Conservation (phyloP, 2,329 filamentous ascomycete species). For the Cladophialophora exuberans region DNA sequence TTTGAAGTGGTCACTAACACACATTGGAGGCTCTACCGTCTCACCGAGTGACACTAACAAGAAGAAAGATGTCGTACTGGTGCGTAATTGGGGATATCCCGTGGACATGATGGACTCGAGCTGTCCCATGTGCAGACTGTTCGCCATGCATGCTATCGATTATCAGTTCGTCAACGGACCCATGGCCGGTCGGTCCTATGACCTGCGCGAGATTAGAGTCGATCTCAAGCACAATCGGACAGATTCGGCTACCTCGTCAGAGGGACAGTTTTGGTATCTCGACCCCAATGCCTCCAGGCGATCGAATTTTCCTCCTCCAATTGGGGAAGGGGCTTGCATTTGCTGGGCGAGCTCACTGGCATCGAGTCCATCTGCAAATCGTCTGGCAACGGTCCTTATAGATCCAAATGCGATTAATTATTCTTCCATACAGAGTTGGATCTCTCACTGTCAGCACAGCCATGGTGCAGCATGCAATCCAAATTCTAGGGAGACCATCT, state of each 20-base stretch:
- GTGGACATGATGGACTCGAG: constrained; percentile 4
- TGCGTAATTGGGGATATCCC: constrained; percentile 3
- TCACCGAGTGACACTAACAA: neutral
- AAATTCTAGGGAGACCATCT: neutral
- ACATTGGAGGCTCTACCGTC: neutral
- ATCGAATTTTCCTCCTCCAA: neutral
- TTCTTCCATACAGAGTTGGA: constrained; percentile 1
- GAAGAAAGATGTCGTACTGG: neutral
- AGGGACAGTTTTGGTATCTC: constrained; percentile 8
- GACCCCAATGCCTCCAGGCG: neutral
- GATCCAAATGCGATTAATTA: neutral
- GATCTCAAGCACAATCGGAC: neutral
- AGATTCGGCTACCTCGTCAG: neutral
- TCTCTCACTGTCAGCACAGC: neutral
- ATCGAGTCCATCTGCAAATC: neutral
- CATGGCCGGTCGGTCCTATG: constrained; percentile 5
- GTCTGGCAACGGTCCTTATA: neutral
- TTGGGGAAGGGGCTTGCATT: constrained; percentile 2
- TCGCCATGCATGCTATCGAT: constrained; percentile 8
- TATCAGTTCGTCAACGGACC: constrained; percentile 10
- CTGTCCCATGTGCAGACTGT: constrained; percentile 10
- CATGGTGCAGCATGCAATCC: neutral
- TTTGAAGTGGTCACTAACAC: constrained; percentile 3
- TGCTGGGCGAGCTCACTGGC: neutral
- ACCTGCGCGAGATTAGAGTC: constrained; percentile 2